Evolutionary conservation across 2,329 filamentous ascomycete species (phyloP), one percentile per base, ranked within the genome.

Genomic region (Cercospora zeae-maydis): DNA sequence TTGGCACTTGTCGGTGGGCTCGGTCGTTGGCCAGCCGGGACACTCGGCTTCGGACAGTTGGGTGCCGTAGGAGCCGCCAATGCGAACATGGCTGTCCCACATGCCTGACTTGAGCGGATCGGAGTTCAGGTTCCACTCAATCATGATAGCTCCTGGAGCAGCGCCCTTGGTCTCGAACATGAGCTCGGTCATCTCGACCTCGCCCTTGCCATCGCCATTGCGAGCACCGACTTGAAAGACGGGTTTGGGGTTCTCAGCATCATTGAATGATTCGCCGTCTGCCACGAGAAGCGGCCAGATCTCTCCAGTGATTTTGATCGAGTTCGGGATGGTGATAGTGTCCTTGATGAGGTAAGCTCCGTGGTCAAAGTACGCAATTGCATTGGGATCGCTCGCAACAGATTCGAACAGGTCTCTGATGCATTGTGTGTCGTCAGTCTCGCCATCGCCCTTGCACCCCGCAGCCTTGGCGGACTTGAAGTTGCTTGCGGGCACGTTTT

Each of bases 81-180:
- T 86, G 73, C 95, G 91, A 79, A 95, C 89, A 81, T 99, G 95
- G n/a, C 93, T 88, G 72, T 99, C 95, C 91, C 93, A 99, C 78
- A 97, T 87, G 66, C 87, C 93, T 19, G 87, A 88, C 1, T 86
- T 84, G 52, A 91, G 92, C 77, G 81, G 69, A 3, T 83, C 75
- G 36, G 86, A 88, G 47, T 86, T 86, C 45, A 96, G 81, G 78
- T 97, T 97, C 90, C 92, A 97, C 76, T 97, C 85, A 79, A 97
- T 87, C 74, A 97, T 84, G 72, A 96, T 91, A 16, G 92, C 93
- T 68, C 93, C 93, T 0, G 92, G 89, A 66, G 91, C 88, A 2
- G 92, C 82, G 4, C 93, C 93, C 69, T 87, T 84, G 31, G 92
- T 96, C 77, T 91, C 86, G 70, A 98, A 89, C 71, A 96, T 87